Evolutionary conservation across 192 early-diverging fungal species (phyloP), one percentile per base, ranked within the genome.

Genomic region (Backusella tarrabulga): DNA sequence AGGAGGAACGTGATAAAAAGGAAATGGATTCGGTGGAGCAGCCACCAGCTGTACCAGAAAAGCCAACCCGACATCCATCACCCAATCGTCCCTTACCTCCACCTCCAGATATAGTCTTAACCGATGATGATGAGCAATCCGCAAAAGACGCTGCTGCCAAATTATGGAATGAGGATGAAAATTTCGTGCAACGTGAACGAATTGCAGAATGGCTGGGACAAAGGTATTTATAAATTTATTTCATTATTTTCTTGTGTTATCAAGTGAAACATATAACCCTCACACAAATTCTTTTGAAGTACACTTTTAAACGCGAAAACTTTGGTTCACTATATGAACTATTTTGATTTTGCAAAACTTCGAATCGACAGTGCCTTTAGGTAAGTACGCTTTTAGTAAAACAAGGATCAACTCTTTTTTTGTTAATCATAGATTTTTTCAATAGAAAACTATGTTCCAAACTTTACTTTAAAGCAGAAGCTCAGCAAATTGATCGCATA

Each of bases 401-500:
- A 12, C 9, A 40, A 3, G 38, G 7, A 12, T 34, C n/a, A 29
- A 44, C 19, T 15, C 68, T 21, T 23, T 23, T 67, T 23, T 80
- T 40, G 75, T 54, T 50, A 19, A 34, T 42, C 23, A 56, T 15
- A 15, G 1, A 1, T 34, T 41, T 14, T 35, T 44, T 21, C 1
- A 79, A 1, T 54, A 88, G 90, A 81, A 72, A 77, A 26, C 80
- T 99, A 68, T 95, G 95, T 76, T 82, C 83, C 42, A 92, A 94
- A 32, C 86, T 97, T 0, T 90, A 91, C 23, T 83, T 99, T 71
- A 93, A 93, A 66, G 97, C 93, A 34, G 97, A 99, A 83, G 91
- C 96, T 17, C 97, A 99, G 80, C 89, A 94, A 70, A 92, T 99
- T 36, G 96, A 96, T 83, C 90, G 97, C 34, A 92, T 99, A 46